phyloP scores from a whole-genome alignment of 805 yeast genomes.

The Diddensiella santjacobensis region DNA sequence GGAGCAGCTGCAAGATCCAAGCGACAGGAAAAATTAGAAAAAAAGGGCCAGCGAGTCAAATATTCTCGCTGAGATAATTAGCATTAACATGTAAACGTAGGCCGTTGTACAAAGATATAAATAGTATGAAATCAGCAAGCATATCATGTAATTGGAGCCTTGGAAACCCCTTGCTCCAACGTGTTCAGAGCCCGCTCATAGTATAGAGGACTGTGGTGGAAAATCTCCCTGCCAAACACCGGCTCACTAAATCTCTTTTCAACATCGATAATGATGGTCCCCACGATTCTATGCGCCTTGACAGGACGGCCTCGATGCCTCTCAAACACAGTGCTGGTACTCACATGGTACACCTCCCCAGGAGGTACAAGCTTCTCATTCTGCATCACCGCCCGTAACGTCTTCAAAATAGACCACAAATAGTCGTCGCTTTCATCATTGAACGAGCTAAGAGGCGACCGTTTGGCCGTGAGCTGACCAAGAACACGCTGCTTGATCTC shows the following conservation, averaged over 20 bases:
- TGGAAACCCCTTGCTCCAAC: slow-evolving; percentile 28
- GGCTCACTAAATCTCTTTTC: slow-evolving; percentile 34
- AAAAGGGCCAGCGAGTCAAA: slow-evolving; percentile 21
- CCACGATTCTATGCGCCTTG: slow-evolving; percentile 29
- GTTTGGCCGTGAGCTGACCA: slow-evolving; percentile 26
- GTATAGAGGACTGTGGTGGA: slow-evolving; percentile 34
- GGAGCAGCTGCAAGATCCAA: slow-evolving; percentile 28
- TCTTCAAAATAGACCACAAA: slow-evolving; percentile 27
- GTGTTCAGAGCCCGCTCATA: slow-evolving; percentile 32
- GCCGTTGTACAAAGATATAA: neutral
- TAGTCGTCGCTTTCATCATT: slow-evolving; percentile 27
- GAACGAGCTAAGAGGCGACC: slow-evolving; percentile 20
- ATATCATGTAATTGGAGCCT: slow-evolving; percentile 15
- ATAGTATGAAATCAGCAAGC: too few species aligned
- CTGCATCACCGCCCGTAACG: slow-evolving; percentile 30
- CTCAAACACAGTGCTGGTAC: slow-evolving; percentile 29
- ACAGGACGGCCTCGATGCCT: slow-evolving; percentile 26
- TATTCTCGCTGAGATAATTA: slow-evolving; percentile 8
- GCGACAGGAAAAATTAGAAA: slow-evolving; percentile 41
- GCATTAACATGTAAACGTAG: neutral
- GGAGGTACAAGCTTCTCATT: slow-evolving; percentile 35
- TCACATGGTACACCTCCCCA: slow-evolving; percentile 33
- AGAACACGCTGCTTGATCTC: slow-evolving; percentile 27
- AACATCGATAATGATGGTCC: slow-evolving; percentile 29
- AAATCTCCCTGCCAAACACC: slow-evolving; percentile 31